phyloP scores from a whole-genome alignment of 2,329 filamentous ascomycete species.

The Fusarium temperatum region DNA sequence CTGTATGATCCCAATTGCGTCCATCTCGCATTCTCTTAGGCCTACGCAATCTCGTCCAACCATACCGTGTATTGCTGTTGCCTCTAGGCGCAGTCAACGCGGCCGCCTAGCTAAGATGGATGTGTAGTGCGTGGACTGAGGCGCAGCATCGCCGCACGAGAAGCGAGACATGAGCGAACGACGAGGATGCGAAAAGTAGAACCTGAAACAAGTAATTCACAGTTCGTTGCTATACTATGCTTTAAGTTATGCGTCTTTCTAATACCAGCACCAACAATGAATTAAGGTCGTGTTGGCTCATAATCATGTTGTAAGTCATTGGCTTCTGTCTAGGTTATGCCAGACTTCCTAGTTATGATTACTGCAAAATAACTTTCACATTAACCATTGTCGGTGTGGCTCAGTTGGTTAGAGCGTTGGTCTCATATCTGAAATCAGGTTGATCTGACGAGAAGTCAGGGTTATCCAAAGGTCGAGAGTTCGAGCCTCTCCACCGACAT shows the following conservation, averaged over 20 bases:
- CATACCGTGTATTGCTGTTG: background rate
- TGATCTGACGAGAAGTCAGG: slow-evolving; percentile 27
- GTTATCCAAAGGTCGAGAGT: slow-evolving; percentile 44
- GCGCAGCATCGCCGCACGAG: background rate
- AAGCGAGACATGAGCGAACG: background rate
- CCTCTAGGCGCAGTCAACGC: background rate
- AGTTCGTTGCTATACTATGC: too few relatives aligned
- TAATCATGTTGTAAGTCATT: background rate
- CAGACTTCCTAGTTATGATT: background rate
- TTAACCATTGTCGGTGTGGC: slow-evolving; percentile 32
- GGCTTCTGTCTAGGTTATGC: too few relatives aligned
- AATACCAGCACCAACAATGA: background rate
- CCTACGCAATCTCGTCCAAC: slow-evolving; percentile 20
- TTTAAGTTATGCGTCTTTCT: background rate
- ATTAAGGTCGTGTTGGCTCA: background rate
- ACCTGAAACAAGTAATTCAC: background rate
- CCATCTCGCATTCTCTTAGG: slow-evolving; percentile 22
- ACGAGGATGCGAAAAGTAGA: background rate
- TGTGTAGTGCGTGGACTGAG: slow-evolving; percentile 16
- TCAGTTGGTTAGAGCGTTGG: slow-evolving; percentile 53
- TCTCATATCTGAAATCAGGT: slow-evolving; percentile 40
- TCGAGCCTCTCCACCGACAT: slow-evolving; percentile 33
- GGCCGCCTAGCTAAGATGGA: slow-evolving; percentile 10
- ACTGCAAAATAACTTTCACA: background rate
- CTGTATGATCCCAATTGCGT: background rate